Evolutionary conservation across 2,329 filamentous ascomycete genomes (phyloP), one percentile per base, ranked within the genome.

Genomic region (Arthrobotrys musiformis): DNA sequence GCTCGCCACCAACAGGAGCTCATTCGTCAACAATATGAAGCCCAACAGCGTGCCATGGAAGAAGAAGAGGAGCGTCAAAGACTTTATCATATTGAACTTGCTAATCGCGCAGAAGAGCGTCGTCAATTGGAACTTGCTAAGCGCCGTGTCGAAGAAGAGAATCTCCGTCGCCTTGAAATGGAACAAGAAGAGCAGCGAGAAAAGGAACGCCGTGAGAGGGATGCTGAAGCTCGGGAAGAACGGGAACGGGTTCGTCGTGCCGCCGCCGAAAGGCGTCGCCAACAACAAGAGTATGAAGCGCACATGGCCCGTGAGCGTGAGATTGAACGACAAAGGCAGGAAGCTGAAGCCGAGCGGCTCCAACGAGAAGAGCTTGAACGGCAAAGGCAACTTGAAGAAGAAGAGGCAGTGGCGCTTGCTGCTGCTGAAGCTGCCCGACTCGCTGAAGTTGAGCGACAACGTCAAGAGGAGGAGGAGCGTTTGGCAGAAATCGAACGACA

Each of bases 101-200:
- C 42, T 8, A 66, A 46, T 52, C 73, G 73, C 30, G 42, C 26
- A 2, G 74, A 78, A 58, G 74, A 78, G 40, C 74, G 74, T 26
- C 67, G 74, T 22, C 67, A 78, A 48, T 42, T 78, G 6, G 74
- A 78, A 40, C 63, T 70, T 4, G 74, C 74, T 4, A 70, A 70
- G 24, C 74, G 74, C 19, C 67, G 66, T 50, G 74, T 78, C n/a
- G 74, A 78, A 30, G 67, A 70, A 50, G 74, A 78, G 22, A 78
- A 70, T 26, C 60, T 78, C 4, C 74, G 74, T 30, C 74, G 74
- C 40, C 68, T 72, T n/a, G 67, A 78, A 33, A 5, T 62, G n/a
- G 66, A 78, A 24, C 74, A 78, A n/a, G 74, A 78, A 42, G 67
- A 72, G 30, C 74, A 78, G 60, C 42, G 74, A 33, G 61, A 72